These are phyloP conservation scores for Luvunga scandens DNA, from an alignment of 345 rosid species.

Conservation along the genomic window DNA sequence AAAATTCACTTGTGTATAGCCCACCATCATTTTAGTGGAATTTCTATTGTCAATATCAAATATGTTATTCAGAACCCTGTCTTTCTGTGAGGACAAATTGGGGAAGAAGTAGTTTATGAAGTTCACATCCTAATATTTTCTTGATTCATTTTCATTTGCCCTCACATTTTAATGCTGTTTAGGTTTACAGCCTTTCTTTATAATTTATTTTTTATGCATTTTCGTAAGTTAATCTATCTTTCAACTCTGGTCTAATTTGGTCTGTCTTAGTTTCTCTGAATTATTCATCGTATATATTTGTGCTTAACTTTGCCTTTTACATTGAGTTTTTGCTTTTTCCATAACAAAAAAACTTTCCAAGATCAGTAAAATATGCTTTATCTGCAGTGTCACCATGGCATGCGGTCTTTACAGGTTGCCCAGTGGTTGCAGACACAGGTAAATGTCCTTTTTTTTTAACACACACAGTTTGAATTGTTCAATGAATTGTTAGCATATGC, in stretches of 20 bases:
- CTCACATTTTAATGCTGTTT: background rate
- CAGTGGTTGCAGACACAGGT: conserved; percentile 90
- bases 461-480: background rate
- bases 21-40: background rate
- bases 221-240: too few species aligned
- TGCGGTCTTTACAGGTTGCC: conserved; percentile 80
- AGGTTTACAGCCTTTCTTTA: background rate
- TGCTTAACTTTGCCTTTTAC: background rate
- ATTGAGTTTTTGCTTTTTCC: background rate
- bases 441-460: conserved; percentile 8
- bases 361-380: background rate
- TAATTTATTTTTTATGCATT: background rate
- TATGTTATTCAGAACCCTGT: background rate
- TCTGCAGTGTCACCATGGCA: conserved; percentile 85
- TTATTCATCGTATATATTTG: background rate
- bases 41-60: background rate
- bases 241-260: background rate
- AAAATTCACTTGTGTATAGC: background rate
- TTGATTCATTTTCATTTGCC: background rate
- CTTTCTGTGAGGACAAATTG: background rate
- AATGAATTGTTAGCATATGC: background rate
- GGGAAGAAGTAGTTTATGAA: background rate
- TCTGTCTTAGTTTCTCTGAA: background rate
- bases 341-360: background rate
- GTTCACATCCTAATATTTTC: background rate